These are phyloP conservation scores for Cyanodermella asteris DNA, from an alignment of 2,329 filamentous ascomycete species.

Conservation along the genomic window DNA sequence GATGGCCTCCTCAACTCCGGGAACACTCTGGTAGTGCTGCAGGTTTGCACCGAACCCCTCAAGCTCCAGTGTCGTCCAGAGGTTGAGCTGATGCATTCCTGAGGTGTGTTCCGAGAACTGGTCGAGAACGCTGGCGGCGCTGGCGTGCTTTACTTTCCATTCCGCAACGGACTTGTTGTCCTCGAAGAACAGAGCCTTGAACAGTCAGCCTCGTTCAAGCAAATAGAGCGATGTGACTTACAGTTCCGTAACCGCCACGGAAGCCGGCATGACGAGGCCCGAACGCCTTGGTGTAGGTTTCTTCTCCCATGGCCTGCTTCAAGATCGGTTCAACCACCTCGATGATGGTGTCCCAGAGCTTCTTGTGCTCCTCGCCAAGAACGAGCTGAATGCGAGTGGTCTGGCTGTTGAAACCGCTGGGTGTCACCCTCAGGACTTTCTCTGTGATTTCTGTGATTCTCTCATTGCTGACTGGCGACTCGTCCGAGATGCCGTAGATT, in stretches of 20 bases:
- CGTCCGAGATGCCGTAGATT: slow-evolving; percentile 5
- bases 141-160: too few species aligned
- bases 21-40: slow-evolving; percentile 6
- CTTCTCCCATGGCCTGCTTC: slow-evolving; percentile 41
- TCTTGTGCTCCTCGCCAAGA: slow-evolving; percentile 61
- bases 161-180: too few species aligned
- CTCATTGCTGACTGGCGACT: slow-evolving; percentile 7
- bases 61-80: slow-evolving; percentile 6
- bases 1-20: slow-evolving; percentile 4
- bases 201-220: too few species aligned
- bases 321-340: too few species aligned
- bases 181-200: too few species aligned
- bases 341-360: slow-evolving; percentile 58
- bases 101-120: slow-evolving; percentile 51
- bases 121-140: too few species aligned
- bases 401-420: slow-evolving; percentile 78
- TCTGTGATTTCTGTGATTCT: slow-evolving; percentile 7
- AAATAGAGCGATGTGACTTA: too few species aligned
- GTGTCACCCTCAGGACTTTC: slow-evolving; percentile 29
- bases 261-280: slow-evolving; percentile 36
- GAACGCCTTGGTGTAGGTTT: slow-evolving; percentile 26
- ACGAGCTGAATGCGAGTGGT: slow-evolving; percentile 58
- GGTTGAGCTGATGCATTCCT: slow-evolving; percentile 61
- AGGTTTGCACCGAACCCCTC: slow-evolving; percentile 7
- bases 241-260: slow-evolving; percentile 52